These are phyloP conservation scores for Coniochaeta hoffmannii DNA, from an alignment of 2,329 filamentous ascomycete species.

Conservation along the genomic window DNA sequence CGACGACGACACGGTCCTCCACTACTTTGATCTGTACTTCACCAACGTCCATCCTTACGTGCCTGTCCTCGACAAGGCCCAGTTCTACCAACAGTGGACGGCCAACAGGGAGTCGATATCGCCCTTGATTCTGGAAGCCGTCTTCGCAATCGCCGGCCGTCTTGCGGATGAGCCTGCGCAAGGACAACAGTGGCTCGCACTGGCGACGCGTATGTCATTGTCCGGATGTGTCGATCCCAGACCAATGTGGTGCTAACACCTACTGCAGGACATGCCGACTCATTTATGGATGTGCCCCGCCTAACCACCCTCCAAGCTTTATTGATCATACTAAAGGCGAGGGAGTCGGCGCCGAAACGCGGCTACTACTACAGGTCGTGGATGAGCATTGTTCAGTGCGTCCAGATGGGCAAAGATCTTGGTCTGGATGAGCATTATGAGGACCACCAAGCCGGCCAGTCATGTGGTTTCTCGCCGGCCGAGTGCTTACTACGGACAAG, in stretches of 20 bases:
- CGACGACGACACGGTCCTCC: constrained; percentile 68
- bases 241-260: constrained; percentile 19
- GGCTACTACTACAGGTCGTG: constrained; percentile 97
- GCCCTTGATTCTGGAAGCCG: constrained; percentile 77
- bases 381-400: constrained; percentile 89
- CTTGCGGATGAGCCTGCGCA: constrained; percentile 77
- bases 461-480: constrained; percentile 59
- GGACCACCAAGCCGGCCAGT: constrained; percentile 63
- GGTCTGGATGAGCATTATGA: constrained; percentile 82
- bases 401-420: constrained; percentile 88
- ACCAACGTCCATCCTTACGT: constrained; percentile 86
- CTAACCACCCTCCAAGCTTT: constrained; percentile 88
- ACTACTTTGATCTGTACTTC: constrained; percentile 90
- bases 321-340: constrained; percentile 79
- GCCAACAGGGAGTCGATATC: constrained; percentile 77
- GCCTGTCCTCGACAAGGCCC: constrained; percentile 74
- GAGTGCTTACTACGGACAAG: constrained; percentile 82
- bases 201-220: constrained; percentile 63
- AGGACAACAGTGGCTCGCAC: constrained; percentile 85
- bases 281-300: constrained; percentile 86
- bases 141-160: constrained; percentile 83
- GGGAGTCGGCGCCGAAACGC: constrained; percentile 84
- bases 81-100: constrained; percentile 87
- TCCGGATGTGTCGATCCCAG: not conserved
- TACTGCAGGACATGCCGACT: constrained; percentile 73